Conservation (phyloP, 2,329 filamentous ascomycete genomes). For the Celoporthe dispersa region DNA sequence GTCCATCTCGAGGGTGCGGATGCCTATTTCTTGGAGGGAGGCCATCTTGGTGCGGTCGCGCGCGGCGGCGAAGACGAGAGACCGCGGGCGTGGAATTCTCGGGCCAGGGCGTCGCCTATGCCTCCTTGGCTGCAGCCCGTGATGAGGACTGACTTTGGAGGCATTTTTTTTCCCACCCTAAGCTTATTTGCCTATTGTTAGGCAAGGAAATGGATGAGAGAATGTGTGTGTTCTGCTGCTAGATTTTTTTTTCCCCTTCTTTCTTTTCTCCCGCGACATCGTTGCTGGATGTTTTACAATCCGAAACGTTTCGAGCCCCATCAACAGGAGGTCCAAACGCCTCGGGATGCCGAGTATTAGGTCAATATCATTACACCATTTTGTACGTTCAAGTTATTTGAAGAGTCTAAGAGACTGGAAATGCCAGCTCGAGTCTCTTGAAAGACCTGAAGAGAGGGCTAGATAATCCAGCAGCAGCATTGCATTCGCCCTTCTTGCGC, state of each 20-base stretch:
- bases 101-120: constrained; percentile 46
- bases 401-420: not conserved
- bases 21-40: constrained; percentile 38
- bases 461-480: not conserved
- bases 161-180: too few relatives aligned
- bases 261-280: too few relatives aligned
- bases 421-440: not conserved
- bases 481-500: not conserved
- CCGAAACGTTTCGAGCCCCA: constrained; percentile 5
- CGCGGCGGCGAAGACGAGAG: constrained; percentile 47
- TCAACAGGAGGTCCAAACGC: not conserved
- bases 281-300: not conserved
- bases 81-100: constrained; percentile 43
- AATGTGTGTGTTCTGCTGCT: not conserved
- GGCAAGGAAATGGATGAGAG: too few relatives aligned
- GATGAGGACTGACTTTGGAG: constrained; percentile 37
- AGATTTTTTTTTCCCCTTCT: not conserved
- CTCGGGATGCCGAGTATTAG: not conserved
- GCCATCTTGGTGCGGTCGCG: constrained; percentile 41
- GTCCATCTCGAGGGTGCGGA: constrained; percentile 47
- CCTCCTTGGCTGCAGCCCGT: constrained; percentile 46
- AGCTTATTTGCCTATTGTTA: not conserved
- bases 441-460: not conserved
- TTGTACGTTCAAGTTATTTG: not conserved
- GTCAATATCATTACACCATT: not conserved